Evolutionary conservation across 202 grass and related monocot genomes (phyloP), one percentile per base, ranked within the genome.

Genomic region (Eragrostis tef): DNA sequence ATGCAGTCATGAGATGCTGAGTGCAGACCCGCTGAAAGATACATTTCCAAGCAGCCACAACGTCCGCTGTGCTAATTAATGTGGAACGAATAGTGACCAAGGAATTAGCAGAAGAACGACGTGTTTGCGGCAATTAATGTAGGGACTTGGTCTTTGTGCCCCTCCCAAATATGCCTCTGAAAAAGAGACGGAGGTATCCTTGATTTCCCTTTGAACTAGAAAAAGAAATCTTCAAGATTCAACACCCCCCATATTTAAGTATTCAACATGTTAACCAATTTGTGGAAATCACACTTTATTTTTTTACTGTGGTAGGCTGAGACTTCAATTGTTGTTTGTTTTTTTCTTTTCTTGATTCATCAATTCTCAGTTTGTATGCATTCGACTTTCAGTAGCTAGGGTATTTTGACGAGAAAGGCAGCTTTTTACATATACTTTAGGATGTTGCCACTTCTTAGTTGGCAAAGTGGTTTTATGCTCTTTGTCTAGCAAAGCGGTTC

Each of bases 361-460:
- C 68, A 42, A 15, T 57, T 56, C 44, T 68, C 8, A 43, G 4
- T 24, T 54, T 54, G 2, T 64, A 45, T 84, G 24, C 39, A 53
- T 67, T 25, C 36, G 39, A 17, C 57, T 68, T 58, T 12, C 1
- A 16, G 5, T 75, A 76, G 11, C 58, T 65, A 51, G 3, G 24
- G 57, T 27, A 83, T 83, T 78, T 24, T 78, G 75, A 31, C 6
- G 21, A 21, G 71, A 52, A 69, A 60, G 43, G 25, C 51, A 25
- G 24, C 34, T 39, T 39, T 42, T 77, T 67, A 47, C 8, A 17
- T 3, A 76, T 36, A 60, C 25, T 29, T 29, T 20, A 31, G 19
- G 43, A 54, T 70, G 47, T 34, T 62, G 11, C 70, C 17, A 63
- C 56, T 17, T 68, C 31, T 56, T n/a, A 50, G 68, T 9, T 16